Evolutionary conservation across 176 grass and related monocot species (phyloP).

Genomic region (Eragrostis curvula): DNA sequence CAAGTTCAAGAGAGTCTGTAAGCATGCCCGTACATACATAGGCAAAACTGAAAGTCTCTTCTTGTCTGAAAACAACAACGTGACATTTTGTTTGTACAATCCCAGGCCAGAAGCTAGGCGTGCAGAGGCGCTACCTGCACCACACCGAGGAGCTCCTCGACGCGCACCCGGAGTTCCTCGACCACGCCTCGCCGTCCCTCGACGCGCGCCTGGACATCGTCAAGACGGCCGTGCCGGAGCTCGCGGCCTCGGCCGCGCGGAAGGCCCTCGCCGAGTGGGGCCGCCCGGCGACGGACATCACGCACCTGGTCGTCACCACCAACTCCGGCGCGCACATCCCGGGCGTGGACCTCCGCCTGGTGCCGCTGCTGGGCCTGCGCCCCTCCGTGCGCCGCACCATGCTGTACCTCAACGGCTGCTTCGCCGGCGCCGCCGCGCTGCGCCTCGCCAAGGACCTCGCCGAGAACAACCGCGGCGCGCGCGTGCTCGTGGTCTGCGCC

Average conservation of each 20-base stretch:
- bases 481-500: slow-evolving; percentile 61
- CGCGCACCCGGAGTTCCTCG: slow-evolving; percentile 41
- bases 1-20: slow-evolving; percentile 72
- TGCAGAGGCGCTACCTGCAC: slow-evolving; percentile 50
- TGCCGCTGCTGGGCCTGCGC: slow-evolving; percentile 56
- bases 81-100: no score
- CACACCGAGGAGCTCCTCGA: slow-evolving; percentile 37
- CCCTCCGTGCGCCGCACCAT: slow-evolving; percentile 44
- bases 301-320: slow-evolving; percentile 62
- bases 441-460: slow-evolving; percentile 73
- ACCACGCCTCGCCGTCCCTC: slow-evolving; percentile 40
- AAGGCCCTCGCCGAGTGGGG: slow-evolving; percentile 72
- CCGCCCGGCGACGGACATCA: slow-evolving; percentile 52
- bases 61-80: no score
- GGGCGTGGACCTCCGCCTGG: slow-evolving; percentile 51
- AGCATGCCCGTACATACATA: no score
- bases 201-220: slow-evolving; percentile 49
- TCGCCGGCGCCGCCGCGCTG: slow-evolving; percentile 49
- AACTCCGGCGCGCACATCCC: slow-evolving; percentile 65
- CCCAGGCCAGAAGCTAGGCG: slow-evolving; percentile 42
- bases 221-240: slow-evolving; percentile 54
- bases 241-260: slow-evolving; percentile 41
- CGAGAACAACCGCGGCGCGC: slow-evolving; percentile 61
- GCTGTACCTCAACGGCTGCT: slow-evolving; percentile 51
- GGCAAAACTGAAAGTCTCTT: no score